A percentile compares a stretch with the other conserved stretches of the same genome.
Evolutionary conservation across 176 grass and related monocot species (phyloP).

Genomic region (Eragrostis curvula): DNA sequence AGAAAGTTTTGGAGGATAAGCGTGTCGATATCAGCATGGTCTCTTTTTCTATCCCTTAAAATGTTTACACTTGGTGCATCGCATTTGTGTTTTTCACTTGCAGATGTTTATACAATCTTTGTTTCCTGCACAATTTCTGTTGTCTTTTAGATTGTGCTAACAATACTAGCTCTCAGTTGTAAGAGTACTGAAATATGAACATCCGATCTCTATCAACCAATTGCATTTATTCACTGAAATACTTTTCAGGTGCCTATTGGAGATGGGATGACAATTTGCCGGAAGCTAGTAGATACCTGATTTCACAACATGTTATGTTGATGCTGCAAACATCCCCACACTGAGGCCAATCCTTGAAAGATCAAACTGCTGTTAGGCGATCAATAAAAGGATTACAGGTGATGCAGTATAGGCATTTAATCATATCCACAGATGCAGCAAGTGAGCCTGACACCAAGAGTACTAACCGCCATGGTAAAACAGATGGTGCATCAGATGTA

Average conservation of each 20-base stretch:
- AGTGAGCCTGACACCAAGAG: neutral
- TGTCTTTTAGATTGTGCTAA: neutral
- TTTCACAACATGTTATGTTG: neutral
- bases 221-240: conserved; percentile 19
- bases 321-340: conserved; percentile 18
- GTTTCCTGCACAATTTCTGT: neutral
- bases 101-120: neutral
- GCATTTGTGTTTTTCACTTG: conserved; percentile 1
- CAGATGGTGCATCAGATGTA: neutral
- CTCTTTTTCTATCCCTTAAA: conserved; percentile 22
- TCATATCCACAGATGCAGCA: neutral
- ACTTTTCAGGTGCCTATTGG: conserved; percentile 79
- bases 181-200: neutral
- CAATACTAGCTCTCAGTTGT: neutral
- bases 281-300: conserved; percentile 65
- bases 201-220: conserved; percentile 5
- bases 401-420: neutral
- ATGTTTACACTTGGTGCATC: neutral
- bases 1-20: conserved; percentile 86
- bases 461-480: neutral
- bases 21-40: conserved; percentile 89
- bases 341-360: neutral
- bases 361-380: conserved; percentile 11
- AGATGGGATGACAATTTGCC: conserved; percentile 97
- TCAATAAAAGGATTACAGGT: conserved; percentile 6